Base-by-base conservation (phyloP, 768 basidiomycete species). In the Leucocoprinus leucothites region DNA sequence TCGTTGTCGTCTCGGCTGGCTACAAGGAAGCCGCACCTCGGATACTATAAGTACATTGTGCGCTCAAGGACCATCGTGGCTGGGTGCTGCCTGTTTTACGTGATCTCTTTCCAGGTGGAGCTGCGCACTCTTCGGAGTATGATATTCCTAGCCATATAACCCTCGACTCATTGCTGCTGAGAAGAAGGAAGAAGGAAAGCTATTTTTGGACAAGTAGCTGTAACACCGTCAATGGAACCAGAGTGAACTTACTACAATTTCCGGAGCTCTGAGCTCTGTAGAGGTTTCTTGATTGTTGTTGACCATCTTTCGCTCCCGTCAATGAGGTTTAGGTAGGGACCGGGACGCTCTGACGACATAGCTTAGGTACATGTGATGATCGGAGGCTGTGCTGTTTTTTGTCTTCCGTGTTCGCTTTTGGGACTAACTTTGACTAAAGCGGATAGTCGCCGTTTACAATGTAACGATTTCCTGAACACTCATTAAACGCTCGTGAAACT, bases 111-210 rank as follows among this genome's bases (percentile, higher is more conserved):
- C 18, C 13, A 8, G 11, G 11, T 22, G 35, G 25, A 36, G 38
- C 21, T 53, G 43, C 51, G 51, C 31, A 31, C 21, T 35, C 26
- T 21, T 53, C 51, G 43, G 51, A 41, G 14, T 34, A n/a, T n/a
- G 11, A 31, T 31, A 31, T 31, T 31, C 31, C 31, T 31, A 11
- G 31, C n/a, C 31, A 31, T 11, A 31, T n/a, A 31, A 31, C 11
- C 31, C 31, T 31, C 31, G 41, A 26, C 14, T 24, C 28, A 7
- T n/a, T 36, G 11, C 19, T 43, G 43, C 42, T 53, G 42, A 16
- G 42, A 40, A 41, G 51, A 19, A 34, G n/a, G n/a, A n/a, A n/a
- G n/a, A n/a, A n/a, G 31, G 11, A 31, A 31, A 11, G 38, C 14
- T 38, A 38, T 38, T 38, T 38, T 38, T 38, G 38, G 38, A 31